These are phyloP conservation scores for Debaryomycetaceae sp. DNA, from an alignment of 1,139 yeast species.

Conservation along the genomic window DNA sequence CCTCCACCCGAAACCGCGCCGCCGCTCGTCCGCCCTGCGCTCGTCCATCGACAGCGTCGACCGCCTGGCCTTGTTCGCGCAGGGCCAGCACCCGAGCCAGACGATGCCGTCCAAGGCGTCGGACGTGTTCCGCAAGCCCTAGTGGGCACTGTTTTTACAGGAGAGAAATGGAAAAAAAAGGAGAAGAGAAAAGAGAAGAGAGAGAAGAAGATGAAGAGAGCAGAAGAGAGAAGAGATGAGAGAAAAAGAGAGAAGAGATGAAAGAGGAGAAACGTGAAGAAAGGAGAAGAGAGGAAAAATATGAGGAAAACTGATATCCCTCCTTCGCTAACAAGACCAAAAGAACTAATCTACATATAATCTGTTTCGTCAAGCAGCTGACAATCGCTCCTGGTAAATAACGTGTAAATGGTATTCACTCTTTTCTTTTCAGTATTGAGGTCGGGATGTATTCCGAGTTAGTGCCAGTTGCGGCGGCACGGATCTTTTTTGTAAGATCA, in stretches of 20 bases:
- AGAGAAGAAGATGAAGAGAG: background rate
- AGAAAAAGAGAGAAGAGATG: background rate
- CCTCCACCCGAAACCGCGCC: conserved; percentile 74
- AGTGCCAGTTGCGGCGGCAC: too few relatives aligned
- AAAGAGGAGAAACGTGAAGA: background rate
- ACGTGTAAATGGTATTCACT: too few relatives aligned
- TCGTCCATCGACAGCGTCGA: conserved; percentile 22
- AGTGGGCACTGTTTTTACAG: background rate
- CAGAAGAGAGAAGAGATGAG: background rate
- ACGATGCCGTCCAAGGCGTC: background rate
- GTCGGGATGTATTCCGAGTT: too few relatives aligned
- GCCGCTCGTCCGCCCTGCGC: conserved; percentile 48
- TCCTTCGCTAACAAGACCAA: too few relatives aligned
- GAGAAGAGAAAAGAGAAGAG: background rate
- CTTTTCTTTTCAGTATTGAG: too few relatives aligned
- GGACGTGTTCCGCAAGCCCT: conserved; percentile 1
- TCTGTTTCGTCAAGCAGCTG: too few relatives aligned
- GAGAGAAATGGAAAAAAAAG: background rate
- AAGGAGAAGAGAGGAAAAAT: background rate
- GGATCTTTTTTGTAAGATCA: too few relatives aligned
- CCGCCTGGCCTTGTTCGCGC: background rate
- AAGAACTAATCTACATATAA: too few relatives aligned
- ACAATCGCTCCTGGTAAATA: too few relatives aligned
- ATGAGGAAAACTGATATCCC: too few relatives aligned
- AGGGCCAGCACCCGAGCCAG: background rate